These are phyloP conservation scores for Microbotryum intermedium DNA, from an alignment of 1,284 basidiomycete genomes.

Conservation along the genomic window DNA sequence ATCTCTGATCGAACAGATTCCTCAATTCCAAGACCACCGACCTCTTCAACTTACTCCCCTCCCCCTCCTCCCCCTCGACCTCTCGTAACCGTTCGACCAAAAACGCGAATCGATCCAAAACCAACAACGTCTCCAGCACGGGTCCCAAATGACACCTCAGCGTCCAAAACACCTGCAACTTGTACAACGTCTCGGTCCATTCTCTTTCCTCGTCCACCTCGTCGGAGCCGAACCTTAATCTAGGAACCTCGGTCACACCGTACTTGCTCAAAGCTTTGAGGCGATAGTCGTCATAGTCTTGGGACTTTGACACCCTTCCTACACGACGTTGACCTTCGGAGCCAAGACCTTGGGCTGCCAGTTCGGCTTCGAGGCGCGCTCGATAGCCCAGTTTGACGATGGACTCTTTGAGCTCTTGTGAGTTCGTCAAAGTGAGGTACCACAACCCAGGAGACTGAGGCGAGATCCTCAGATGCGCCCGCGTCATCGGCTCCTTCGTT, in stretches of 20 bases:
- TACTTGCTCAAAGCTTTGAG: slow-evolving; percentile 7
- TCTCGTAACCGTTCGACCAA: slow-evolving; percentile 9
- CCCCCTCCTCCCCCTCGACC: neutral
- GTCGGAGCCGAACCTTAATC: slow-evolving; percentile 2
- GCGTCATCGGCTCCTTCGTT: neutral
- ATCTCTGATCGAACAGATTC: slow-evolving; percentile 27
- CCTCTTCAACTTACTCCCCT: neutral
- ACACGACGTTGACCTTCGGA: slow-evolving; percentile 5
- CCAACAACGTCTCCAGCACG: slow-evolving; percentile 15
- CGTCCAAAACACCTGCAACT: slow-evolving; percentile 25
- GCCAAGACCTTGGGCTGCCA: slow-evolving; percentile 3
- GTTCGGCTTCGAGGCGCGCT: slow-evolving; percentile 21
- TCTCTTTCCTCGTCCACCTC: neutral
- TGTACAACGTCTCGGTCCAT: slow-evolving; percentile 12
- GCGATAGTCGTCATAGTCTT: slow-evolving; percentile 12
- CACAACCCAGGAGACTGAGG: slow-evolving; percentile 25
- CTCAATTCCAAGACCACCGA: slow-evolving; percentile 17
- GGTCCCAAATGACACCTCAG: slow-evolving; percentile 19
- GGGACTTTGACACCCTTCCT: slow-evolving; percentile 13
- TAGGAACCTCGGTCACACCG: neutral
- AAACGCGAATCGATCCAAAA: slow-evolving; percentile 19
- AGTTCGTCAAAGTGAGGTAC: slow-evolving; percentile 3
- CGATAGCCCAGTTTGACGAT: slow-evolving; percentile 22
- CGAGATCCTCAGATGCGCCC: slow-evolving; percentile 23
- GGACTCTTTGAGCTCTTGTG: slow-evolving; percentile 3